These are phyloP conservation scores for Crucibulum laeve DNA, from an alignment of 768 basidiomycete genomes.

Conservation along the genomic window DNA sequence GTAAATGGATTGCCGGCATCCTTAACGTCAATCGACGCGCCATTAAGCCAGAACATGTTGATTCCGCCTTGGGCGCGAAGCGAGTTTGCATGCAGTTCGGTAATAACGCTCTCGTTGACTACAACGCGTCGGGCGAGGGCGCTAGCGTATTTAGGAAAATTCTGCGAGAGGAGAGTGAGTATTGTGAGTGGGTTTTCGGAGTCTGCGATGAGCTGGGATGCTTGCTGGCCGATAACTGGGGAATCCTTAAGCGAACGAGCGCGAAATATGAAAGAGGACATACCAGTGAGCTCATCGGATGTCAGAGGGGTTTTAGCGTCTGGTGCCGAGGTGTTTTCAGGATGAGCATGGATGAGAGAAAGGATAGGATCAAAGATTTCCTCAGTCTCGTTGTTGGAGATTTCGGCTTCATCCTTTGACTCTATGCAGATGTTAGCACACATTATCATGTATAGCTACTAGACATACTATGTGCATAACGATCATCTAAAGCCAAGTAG, in stretches of 20 bases:
- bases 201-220: slow-evolving; percentile 68
- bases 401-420: background rate
- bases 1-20: slow-evolving; percentile 66
- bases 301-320: slow-evolving; percentile 39
- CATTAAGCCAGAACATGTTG: slow-evolving; percentile 80
- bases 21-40: slow-evolving; percentile 50
- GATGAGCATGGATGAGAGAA: slow-evolving; percentile 32
- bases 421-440: slow-evolving; percentile 4
- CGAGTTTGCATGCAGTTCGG: slow-evolving; percentile 58
- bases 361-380: slow-evolving; percentile 27
- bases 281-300: slow-evolving; percentile 53
- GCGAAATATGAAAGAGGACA: slow-evolving; percentile 9
- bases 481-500: slow-evolving; percentile 90
- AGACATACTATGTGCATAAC: slow-evolving; percentile 29
- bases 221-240: slow-evolving; percentile 67
- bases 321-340: slow-evolving; percentile 32
- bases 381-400: slow-evolving; percentile 1
- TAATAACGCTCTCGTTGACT: slow-evolving; percentile 40
- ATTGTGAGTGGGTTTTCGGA: slow-evolving; percentile 50
- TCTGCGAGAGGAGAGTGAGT: slow-evolving; percentile 70
- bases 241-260: background rate
- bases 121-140: slow-evolving; percentile 68
- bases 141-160: slow-evolving; percentile 85
- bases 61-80: slow-evolving; percentile 45
- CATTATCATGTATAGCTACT: background rate